These are phyloP conservation scores for Fomitopsis palustris DNA, from an alignment of 1,284 basidiomycete species.

Conservation along the genomic window DNA sequence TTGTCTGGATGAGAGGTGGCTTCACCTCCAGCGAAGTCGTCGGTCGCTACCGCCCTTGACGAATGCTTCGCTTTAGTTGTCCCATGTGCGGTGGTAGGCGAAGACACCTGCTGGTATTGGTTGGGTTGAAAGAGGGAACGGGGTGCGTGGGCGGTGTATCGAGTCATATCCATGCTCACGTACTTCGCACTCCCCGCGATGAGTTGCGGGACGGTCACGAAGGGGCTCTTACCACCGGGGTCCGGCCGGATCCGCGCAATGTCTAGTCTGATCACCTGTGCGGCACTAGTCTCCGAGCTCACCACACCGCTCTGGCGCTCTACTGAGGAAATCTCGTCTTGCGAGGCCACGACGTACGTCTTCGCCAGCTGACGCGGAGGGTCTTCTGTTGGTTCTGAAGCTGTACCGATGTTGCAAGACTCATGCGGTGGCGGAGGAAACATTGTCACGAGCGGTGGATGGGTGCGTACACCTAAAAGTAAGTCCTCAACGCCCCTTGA, in stretches of 20 bases:
- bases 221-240: not conserved
- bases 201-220: not conserved
- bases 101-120: not conserved
- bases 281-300: not conserved
- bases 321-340: not conserved
- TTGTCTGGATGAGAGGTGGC: conserved; percentile 19
- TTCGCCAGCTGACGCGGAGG: not conserved
- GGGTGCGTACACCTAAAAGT: conserved; percentile 53
- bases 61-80: too few relatives aligned
- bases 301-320: not conserved
- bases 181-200: not conserved
- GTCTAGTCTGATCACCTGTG: not conserved
- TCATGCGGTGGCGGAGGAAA: conserved; percentile 43
- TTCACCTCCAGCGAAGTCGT: not conserved
- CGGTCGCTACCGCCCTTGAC: too few relatives aligned
- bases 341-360: not conserved
- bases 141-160: conserved; percentile 2
- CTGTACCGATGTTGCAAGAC: not conserved
- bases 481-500: not conserved
- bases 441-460: conserved; percentile 53
- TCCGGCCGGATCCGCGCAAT: not conserved
- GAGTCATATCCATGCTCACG: not conserved
- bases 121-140: not conserved
- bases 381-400: not conserved
- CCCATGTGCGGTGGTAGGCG: too few relatives aligned